Conservation (phyloP, 805 yeast species). For the Myxozyma nipponensis region DNA sequence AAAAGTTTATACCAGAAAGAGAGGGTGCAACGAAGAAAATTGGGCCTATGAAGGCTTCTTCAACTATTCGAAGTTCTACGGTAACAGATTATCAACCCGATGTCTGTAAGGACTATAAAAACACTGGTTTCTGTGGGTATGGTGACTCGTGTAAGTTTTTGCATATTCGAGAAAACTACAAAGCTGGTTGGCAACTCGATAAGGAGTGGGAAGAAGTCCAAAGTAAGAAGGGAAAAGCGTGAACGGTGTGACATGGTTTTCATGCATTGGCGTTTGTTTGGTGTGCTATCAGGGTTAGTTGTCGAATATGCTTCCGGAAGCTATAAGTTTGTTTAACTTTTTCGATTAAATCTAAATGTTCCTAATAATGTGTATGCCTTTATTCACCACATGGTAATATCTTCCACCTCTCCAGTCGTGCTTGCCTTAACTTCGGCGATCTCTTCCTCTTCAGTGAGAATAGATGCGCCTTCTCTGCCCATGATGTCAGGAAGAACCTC, state of each 20-base stretch:
- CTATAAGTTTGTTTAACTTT: no score
- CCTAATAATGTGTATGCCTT: no score
- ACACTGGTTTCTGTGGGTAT: slow-evolving; percentile 93
- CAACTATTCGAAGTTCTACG: slow-evolving; percentile 60
- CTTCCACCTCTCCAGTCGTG: slow-evolving; percentile 86
- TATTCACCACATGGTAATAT: slow-evolving; percentile 82
- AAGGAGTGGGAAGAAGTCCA: slow-evolving; percentile 62
- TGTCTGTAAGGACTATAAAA: slow-evolving; percentile 85
- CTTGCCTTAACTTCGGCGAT: slow-evolving; percentile 48
- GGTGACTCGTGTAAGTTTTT: slow-evolving; percentile 96
- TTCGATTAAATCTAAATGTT: no score
- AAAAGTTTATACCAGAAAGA: slow-evolving; percentile 21
- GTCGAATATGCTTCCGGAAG: no score
- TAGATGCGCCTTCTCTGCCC: slow-evolving; percentile 44
- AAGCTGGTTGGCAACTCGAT: slow-evolving; percentile 60
- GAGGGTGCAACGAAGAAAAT: slow-evolving; percentile 30
- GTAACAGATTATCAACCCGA: slow-evolving; percentile 86
- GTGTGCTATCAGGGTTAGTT: not conserved
- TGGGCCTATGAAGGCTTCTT: slow-evolving; percentile 43
- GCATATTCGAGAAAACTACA: slow-evolving; percentile 83
- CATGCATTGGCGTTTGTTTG: slow-evolving; percentile 14
- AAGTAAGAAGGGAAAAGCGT: slow-evolving; percentile 25
- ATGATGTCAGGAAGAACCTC: slow-evolving; percentile 57
- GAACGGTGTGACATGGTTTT: slow-evolving; percentile 32
- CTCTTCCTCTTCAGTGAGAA: slow-evolving; percentile 29